Percentiles rank a stretch among this genome's conserved stretches.
phyloP scores from a whole-genome alignment of 2,329 filamentous ascomycete genomes.

The Paramyrothecium roridum region DNA sequence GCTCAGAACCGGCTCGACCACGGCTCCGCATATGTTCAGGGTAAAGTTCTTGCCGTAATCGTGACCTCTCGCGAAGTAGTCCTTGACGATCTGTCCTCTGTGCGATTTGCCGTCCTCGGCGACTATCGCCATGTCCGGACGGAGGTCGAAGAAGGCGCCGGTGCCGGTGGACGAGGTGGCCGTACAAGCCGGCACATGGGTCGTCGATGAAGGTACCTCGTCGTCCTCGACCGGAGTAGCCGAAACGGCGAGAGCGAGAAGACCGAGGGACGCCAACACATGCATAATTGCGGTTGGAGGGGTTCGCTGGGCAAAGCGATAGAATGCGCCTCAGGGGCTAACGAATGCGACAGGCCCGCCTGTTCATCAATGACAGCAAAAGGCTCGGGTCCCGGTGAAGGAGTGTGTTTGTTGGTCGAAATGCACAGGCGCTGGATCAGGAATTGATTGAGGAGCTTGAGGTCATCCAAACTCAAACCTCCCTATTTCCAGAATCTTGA shows the following conservation, averaged over 20 bases:
- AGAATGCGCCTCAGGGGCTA: not conserved
- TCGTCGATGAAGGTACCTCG: slow-evolving; percentile 36
- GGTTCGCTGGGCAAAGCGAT: not conserved
- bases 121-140: slow-evolving; percentile 48
- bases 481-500: not conserved
- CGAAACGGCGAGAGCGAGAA: slow-evolving; percentile 28
- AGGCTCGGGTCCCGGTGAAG: no score
- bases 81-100: slow-evolving; percentile 36
- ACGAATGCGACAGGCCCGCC: not conserved
- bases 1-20: slow-evolving; percentile 63
- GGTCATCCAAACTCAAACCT: not conserved
- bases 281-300: slow-evolving; percentile 18
- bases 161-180: slow-evolving; percentile 52
- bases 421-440: not conserved
- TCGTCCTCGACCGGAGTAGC: slow-evolving; percentile 25
- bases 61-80: slow-evolving; percentile 66
- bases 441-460: not conserved
- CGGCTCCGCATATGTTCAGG: slow-evolving; percentile 74
- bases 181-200: slow-evolving; percentile 48
- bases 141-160: slow-evolving; percentile 58
- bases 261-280: slow-evolving; percentile 22
- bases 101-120: slow-evolving; percentile 41
- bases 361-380: not conserved
- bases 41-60: slow-evolving; percentile 82
- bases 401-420: no score